Evolutionary conservation across 345 rosid species (phyloP), one percentile per base, ranked within the genome.

Genomic region (Pelargonium nanum): DNA sequence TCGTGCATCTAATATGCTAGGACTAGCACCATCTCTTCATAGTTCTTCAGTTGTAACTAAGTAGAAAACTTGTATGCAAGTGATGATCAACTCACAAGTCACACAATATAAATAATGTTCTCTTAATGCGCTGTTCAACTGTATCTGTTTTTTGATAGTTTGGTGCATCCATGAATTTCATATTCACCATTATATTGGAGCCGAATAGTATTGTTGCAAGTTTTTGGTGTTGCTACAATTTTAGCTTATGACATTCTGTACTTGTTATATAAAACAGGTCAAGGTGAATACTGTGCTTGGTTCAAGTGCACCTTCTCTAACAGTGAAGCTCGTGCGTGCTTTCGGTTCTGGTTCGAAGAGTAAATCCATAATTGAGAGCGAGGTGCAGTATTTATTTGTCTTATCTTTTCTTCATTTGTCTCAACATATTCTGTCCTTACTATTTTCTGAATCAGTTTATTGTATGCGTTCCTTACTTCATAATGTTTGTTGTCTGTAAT

Each of bases 201-300:
- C 45, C 6, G 6, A 34, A 34, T 34, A 4, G 45, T 34, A 34
- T 34, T 34, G 10, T 40, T 40, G 16, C 15, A 17, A 17, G 15
- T 12, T 40, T 2, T 40, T 40, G 15, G 16, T 40, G 13, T 40
- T 40, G 2, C 16, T 40, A 40, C 15, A 40, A 4, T 40, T n/a
- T 6, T 40, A 40, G 10, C 48, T 2, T 12, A 40, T 40, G 16
- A 7, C 48, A 40, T 40, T 40, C 26, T 73, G 28, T 57, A 57
- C 64, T 19, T 70, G 4, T 50, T 50, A 16, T 50, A 50, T 50
- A 20, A 40, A 70, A 61, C 81, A 94, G 99, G 95, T 90, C 69
- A 81, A 65, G 74, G 96, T 94, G 62, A 84, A 75, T 74, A 90
- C 97, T 24, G 95, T 81, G 6, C 85, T 90, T 40, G 93, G 95